These are phyloP conservation scores for Aurinia saxatilis DNA, from an alignment of 345 rosid species.

Conservation along the genomic window DNA sequence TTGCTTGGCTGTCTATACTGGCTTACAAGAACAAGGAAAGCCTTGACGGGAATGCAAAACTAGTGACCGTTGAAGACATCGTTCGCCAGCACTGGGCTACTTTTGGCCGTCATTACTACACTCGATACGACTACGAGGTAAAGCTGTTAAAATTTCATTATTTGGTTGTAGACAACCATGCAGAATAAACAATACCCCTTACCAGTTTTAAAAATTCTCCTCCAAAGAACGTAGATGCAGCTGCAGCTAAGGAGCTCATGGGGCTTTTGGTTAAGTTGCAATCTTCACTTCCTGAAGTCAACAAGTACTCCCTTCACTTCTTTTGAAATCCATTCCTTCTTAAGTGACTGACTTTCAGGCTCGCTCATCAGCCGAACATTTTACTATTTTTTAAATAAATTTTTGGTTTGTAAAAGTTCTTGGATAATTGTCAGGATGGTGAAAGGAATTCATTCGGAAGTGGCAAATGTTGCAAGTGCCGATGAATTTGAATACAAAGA, in stretches of 20 bases:
- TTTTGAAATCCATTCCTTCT: background rate
- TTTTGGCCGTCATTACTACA: conserved; percentile 88
- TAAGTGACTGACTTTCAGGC: background rate
- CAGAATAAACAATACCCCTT: background rate
- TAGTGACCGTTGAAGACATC: conserved; percentile 75
- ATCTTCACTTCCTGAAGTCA: conserved; percentile 68
- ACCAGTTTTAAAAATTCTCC: conserved; percentile 9
- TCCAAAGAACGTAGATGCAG: conserved; percentile 80
- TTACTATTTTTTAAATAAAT: background rate
- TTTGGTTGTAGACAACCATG: background rate
- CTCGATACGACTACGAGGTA: conserved; percentile 94
- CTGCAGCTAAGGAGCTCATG: conserved; percentile 80
- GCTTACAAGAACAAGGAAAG: conserved; percentile 72
- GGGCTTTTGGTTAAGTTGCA: conserved; percentile 62
- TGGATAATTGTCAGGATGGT: conserved; percentile 40
- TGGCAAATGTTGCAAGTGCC: conserved; percentile 55
- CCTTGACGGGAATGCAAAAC: conserved; percentile 46
- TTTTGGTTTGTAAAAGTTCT: background rate
- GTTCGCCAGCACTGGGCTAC: conserved; percentile 68
- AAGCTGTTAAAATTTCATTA: background rate
- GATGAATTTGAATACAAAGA: conserved; percentile 96
- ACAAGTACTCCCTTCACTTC: conserved; percentile 33
- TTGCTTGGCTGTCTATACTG: conserved; percentile 87
- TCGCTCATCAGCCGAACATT: background rate
- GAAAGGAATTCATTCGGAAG: conserved; percentile 50